phyloP scores from a whole-genome alignment of 192 early-diverging fungal species.

The Backusella tuberculispora region DNA sequence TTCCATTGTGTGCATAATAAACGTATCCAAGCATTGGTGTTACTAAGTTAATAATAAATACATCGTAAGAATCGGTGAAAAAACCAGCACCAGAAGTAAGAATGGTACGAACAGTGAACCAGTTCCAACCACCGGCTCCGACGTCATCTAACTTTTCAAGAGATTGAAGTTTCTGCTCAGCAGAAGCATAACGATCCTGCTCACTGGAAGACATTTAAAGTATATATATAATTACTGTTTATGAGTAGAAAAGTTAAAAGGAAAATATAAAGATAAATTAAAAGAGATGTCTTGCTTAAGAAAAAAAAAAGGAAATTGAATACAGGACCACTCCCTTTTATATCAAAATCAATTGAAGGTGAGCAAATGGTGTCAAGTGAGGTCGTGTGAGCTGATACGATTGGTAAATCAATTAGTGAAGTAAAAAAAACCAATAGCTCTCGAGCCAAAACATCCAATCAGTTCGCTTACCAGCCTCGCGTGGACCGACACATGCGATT shows the following conservation, averaged over 20 bases:
- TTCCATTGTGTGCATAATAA: conserved; percentile 55
- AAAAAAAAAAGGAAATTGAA: conserved; percentile 6
- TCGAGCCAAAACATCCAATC: conserved; percentile 6
- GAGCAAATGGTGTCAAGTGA: conserved; percentile 13
- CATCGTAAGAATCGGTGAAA: conserved; percentile 95
- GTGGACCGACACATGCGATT: conserved; percentile 1
- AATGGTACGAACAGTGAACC: conserved; percentile 74
- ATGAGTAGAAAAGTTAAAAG: conserved; percentile 13
- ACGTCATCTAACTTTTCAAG: conserved; percentile 35
- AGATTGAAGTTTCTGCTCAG: conserved; percentile 31
- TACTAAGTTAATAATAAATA: conserved; percentile 91
- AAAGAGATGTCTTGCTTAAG: neutral
- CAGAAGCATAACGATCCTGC: conserved; percentile 24
- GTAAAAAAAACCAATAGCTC: neutral
- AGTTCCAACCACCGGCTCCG: conserved; percentile 42
- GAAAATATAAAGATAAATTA: neutral
- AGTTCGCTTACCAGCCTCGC: neutral
- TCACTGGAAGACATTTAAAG: conserved; percentile 20
- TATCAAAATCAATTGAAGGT: neutral
- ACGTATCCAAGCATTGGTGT: conserved; percentile 85
- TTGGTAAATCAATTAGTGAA: conserved; percentile 16
- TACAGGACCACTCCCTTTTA: neutral
- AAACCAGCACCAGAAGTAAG: conserved; percentile 77
- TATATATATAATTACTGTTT: neutral
- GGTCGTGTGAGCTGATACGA: conserved; percentile 25